Evolutionary conservation across 805 yeast species (phyloP).

Genomic region (Yarrowia yakushimensis): DNA sequence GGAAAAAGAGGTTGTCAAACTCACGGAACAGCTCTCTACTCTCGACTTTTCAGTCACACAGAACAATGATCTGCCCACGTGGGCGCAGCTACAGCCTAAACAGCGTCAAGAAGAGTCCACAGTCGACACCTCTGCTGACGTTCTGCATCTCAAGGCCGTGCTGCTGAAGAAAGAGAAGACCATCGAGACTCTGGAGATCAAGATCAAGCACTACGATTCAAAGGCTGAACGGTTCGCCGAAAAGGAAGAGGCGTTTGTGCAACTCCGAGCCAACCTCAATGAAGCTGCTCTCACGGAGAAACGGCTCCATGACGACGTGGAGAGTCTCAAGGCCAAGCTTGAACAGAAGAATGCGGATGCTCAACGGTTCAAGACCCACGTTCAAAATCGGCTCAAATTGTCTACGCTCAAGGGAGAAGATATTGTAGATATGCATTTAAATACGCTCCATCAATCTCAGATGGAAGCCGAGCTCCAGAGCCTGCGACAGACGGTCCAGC

Average conservation of each 20-base stretch:
- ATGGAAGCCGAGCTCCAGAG: slow-evolving; percentile 4
- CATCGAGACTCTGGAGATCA: slow-evolving; percentile 18
- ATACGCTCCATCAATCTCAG: slow-evolving; percentile 19
- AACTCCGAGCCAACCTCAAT: slow-evolving; percentile 8
- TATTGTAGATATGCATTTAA: slow-evolving; percentile 20
- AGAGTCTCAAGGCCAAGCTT: not conserved
- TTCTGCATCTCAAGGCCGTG: slow-evolving; percentile 4
- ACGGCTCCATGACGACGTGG: not conserved
- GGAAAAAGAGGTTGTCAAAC: not conserved
- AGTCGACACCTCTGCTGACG: not conserved
- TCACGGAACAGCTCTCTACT: not conserved
- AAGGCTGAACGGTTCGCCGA: slow-evolving; percentile 12
- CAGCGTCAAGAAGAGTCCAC: not conserved
- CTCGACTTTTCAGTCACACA: not conserved
- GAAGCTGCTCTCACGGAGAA: not conserved
- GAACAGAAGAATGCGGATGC: slow-evolving; percentile 2
- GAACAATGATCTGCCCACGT: slow-evolving; percentile 8
- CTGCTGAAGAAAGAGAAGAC: slow-evolving; percentile 8
- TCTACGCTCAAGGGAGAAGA: slow-evolving; percentile 19
- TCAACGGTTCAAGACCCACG: slow-evolving; percentile 5
- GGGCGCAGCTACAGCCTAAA: slow-evolving; percentile 12
- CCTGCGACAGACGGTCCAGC: slow-evolving; percentile 15
- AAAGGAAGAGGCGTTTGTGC: slow-evolving; percentile 10
- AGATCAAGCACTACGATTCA: slow-evolving; percentile 10
- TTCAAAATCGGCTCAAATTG: slow-evolving; percentile 9